phyloP scores from a whole-genome alignment of 2,329 filamentous ascomycete species.

The Phoma herbarum region DNA sequence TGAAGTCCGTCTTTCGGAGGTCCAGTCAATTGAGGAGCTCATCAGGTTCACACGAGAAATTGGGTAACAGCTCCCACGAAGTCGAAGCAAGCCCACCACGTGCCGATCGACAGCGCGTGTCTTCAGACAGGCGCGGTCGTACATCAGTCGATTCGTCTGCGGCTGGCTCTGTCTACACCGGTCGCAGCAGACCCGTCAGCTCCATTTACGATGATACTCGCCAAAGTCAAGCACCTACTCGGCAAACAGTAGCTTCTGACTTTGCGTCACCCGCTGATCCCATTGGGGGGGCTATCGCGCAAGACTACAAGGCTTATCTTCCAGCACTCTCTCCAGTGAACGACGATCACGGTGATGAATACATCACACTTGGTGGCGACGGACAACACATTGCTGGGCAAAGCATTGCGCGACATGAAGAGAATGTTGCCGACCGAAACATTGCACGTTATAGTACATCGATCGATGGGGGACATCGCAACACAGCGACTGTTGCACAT shows the following conservation, averaged over 20 bases:
- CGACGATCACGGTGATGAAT: conserved; percentile 20
- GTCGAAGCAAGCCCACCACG: conserved; percentile 4
- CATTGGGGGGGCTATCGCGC: conserved; percentile 28
- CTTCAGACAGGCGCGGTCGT: conserved; percentile 4
- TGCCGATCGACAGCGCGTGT: conserved; percentile 6
- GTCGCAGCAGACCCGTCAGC: conserved; percentile 26
- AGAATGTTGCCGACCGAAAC: conserved; percentile 55
- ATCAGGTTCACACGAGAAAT: conserved; percentile 1
- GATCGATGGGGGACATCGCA: conserved; percentile 11
- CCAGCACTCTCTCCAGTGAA: conserved; percentile 26
- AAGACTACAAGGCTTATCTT: conserved; percentile 35
- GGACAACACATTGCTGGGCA: conserved; percentile 24
- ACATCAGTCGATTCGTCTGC: conserved; percentile 17
- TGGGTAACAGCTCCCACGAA: background rate
- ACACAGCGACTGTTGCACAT: conserved; percentile 6
- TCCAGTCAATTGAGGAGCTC: conserved; percentile 12
- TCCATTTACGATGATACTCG: conserved; percentile 21
- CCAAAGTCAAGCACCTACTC: conserved; percentile 1
- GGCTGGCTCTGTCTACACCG: conserved; percentile 2
- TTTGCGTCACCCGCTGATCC: conserved; percentile 7
- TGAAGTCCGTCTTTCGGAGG: conserved; percentile 21
- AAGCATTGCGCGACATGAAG: conserved; percentile 58
- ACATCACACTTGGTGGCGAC: conserved; percentile 35
- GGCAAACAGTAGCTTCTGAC: background rate
- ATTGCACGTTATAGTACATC: conserved; percentile 28